phyloP scores from a whole-genome alignment of 768 basidiomycete species.

The Coprinellus aureogranulatus region DNA sequence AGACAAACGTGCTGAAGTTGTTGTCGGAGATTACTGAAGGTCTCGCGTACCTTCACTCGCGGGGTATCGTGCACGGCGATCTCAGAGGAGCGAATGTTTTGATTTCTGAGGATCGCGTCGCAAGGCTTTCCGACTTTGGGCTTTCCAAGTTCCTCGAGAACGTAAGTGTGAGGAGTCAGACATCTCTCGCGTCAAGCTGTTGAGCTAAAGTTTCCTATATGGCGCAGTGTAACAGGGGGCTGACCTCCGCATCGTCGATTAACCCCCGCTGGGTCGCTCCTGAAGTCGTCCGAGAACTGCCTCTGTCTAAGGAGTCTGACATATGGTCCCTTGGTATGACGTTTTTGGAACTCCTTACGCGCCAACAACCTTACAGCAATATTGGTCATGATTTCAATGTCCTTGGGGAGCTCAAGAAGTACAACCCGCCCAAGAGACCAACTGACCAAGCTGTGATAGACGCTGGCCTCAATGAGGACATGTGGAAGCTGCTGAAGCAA shows the following conservation, averaged over 20 bases:
- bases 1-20: constrained; percentile 35
- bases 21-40: constrained; percentile 38
- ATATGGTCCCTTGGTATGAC: constrained; percentile 52
- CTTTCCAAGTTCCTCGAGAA: constrained; percentile 39
- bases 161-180: constrained; percentile 17
- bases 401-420: constrained; percentile 32
- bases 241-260: constrained; percentile 20
- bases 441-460: constrained; percentile 18
- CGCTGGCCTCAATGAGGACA: constrained; percentile 28
- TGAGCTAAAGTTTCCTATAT: neutral
- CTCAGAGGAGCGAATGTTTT: constrained; percentile 44
- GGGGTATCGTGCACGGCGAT: constrained; percentile 41
- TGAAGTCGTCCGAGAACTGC: constrained; percentile 32
- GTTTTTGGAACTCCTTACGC: constrained; percentile 45
- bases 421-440: constrained; percentile 38
- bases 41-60: constrained; percentile 38
- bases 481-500: constrained; percentile 42
- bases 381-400: constrained; percentile 32
- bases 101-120: constrained; percentile 36
- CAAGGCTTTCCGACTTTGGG: constrained; percentile 46
- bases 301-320: constrained; percentile 37
- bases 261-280: constrained; percentile 43
- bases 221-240: constrained; percentile 26
- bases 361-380: constrained; percentile 35
- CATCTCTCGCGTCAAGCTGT: neutral